Base-by-base conservation (phyloP, 179 eudicot genomes). In the Carnegiea gigantea region DNA sequence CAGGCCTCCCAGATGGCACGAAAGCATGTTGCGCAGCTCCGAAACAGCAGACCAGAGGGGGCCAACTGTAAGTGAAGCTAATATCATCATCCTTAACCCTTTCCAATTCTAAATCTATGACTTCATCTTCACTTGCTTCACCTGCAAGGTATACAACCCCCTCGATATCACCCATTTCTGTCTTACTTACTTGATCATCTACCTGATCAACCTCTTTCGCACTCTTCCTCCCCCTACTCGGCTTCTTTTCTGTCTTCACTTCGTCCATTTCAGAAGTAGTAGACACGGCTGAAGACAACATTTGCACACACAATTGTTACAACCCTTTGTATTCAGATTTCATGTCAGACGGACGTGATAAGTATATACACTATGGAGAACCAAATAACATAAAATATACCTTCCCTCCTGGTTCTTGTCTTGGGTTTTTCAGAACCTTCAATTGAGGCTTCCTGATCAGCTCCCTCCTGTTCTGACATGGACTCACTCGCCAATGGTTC, bases 21-120 rank as follows among this genome's bases (percentile, higher is more conserved):
- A 94, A 95, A 23, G 89, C 90, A 80, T 94, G 92, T 64, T 94
- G 96, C 40, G 90, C 91, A 46, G 97, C 91, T 75, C 99, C 99
- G 65, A 94, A 94, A 86, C 99, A 95, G 83, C 96, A 95, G 59
- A 95, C 93, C 59, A 94, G 89, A 78, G 98, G 98, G 57, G 96
- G 96, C 96, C 94, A 92, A 65, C 90, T 86, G 78, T 93, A 91
- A 70, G 93, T 89, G 81, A 71, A 86, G 87, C 90, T 89, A 76
- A 91, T 87, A 80, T 90, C 98, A 26, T 92, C 94, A 77, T 83
- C 92, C 18, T 77, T 91, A 76, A 81, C 87, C 73, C 85, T 87
- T 77, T 78, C 89, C 64, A 89, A 57, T 51, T 86, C 87, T 62
- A 89, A 79, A 30, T 89, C 92, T 73, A 89, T 77, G 70, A 88